Base-by-base conservation (phyloP, 2,329 filamentous ascomycete species). In the Colletotrichum plurivorum region DNA sequence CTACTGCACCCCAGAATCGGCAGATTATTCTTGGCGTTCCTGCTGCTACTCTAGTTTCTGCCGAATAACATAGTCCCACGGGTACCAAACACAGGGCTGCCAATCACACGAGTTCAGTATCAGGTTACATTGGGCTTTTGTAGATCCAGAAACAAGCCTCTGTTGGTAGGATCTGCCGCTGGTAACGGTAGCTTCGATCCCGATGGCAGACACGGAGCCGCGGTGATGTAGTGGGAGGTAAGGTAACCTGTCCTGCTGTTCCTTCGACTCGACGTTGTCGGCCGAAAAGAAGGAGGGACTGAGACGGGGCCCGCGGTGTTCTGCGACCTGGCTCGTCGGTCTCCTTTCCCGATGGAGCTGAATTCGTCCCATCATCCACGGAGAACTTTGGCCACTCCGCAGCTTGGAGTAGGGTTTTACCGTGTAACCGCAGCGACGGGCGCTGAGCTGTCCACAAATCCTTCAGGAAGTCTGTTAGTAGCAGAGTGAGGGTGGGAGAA, bases 91-190 rank as follows among this genome's bases (percentile, higher is more conserved):
- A 16, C 53, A 25, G 45, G 20, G 5, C 20, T 57, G 60, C 59
- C 36, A 55, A 55, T 65, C 53, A 68, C 62, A 65, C 61, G 16
- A 27, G 31, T 36, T 41, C 48, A 57, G 65, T 68, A n/a, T 65
- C 65, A 65, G 31, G 15, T 43, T 27, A 54, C 53, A 51, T 68
- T 20, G 41, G 41, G 41, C 27, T 18, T 43, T 20, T 27, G 41
- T n/a, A 59, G 31, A 53, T 61, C 56, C 12, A 31, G 15, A 31
- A 27, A 27, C 41, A 43, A n/a, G 41, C 13, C 41, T 43, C 31
- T 12, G 8, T n/a, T 15, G 41, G 6, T 15, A 4, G 39, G 25
- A 22, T 16, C 13, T 41, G 60, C 12, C 4, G 18, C n/a, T 57
- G 22, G 6, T 36, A 61, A 16, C 54, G 60, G 31, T 60, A 22